Evolutionary conservation across 305 asterid genomes (phyloP), one percentile per base, ranked within the genome.

Genomic region (Fraxinus baroniana): DNA sequence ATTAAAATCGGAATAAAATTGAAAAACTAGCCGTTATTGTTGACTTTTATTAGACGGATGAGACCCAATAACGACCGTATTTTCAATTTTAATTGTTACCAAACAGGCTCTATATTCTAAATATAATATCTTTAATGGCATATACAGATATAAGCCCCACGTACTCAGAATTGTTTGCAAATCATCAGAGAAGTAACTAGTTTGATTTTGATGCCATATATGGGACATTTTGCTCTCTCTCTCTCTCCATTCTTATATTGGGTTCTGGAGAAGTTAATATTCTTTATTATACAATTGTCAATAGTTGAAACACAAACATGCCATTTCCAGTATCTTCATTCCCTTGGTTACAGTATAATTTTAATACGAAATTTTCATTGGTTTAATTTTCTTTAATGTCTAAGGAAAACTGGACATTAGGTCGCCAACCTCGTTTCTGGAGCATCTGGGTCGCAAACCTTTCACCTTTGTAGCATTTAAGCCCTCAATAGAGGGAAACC

Each of bases 131-230:
- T 55, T 41, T 41, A 41, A 41, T 41, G 52, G 52, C 52, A 41
- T 41, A 32, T 32, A 13, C 12, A 32, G 44, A 2, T 20, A 30
- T 70, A 71, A 32, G 44, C 44, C 41, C 33, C 26, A 30, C 39
- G 3, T 68, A 15, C 39, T 15, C 6, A 71, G 5, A 71, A 71
- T 15, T 70, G 22, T 70, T 41, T 70, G 39, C 39, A 70, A 70
- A 5, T 70, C 2, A 7, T 30, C 8, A 28, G 74, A 28, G 52
- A 41, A 41, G 52, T 28, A 68, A 68, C 20, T 68, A 57, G 9
- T 46, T 76, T 77, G 52, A 41, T 41, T 46, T 20, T 78, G 73
- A 55, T 55, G 72, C 49, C 44, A 55, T 52, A 77, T 22, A 64
- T 24, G 17, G 35, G 36, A 66, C 74, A 22, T 66, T 66, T 66